phyloP scores from a whole-genome alignment of 2,329 filamentous ascomycete genomes.

The Penicillium digitatum region DNA sequence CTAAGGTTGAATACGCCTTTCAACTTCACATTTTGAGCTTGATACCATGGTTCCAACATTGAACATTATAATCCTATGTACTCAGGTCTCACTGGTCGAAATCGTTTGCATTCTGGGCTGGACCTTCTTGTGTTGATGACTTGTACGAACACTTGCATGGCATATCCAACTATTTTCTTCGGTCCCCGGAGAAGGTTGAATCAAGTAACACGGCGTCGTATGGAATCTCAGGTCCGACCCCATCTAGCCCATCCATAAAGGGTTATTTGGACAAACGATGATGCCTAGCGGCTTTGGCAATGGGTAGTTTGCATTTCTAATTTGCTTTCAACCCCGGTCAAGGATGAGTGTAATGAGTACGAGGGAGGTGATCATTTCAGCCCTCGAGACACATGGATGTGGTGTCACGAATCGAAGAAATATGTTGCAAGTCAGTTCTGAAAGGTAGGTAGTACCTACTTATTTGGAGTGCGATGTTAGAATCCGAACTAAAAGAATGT shows the following conservation, averaged over 20 bases:
- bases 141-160: slow-evolving; percentile 8
- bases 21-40: background rate
- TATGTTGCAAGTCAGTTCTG: background rate
- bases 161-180: background rate
- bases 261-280: background rate
- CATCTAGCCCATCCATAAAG: background rate
- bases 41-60: background rate
- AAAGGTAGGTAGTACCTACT: background rate
- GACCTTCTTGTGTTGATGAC: background rate
- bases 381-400: slow-evolving; percentile 5
- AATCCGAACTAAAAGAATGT: slow-evolving; percentile 11
- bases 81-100: background rate
- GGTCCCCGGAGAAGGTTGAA: slow-evolving; percentile 1
- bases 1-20: background rate
- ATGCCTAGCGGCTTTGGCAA: background rate
- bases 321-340: background rate
- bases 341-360: background rate
- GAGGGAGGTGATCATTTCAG: background rate
- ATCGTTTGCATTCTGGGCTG: background rate
- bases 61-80: background rate
- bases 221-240: background rate
- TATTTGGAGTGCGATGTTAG: slow-evolving; percentile 5
- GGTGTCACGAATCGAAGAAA: slow-evolving; percentile 1
- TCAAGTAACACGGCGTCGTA: slow-evolving; percentile 14
- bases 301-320: background rate